Conservation (phyloP, 345 rosid species). For the Eucalyptus victrix region DNA sequence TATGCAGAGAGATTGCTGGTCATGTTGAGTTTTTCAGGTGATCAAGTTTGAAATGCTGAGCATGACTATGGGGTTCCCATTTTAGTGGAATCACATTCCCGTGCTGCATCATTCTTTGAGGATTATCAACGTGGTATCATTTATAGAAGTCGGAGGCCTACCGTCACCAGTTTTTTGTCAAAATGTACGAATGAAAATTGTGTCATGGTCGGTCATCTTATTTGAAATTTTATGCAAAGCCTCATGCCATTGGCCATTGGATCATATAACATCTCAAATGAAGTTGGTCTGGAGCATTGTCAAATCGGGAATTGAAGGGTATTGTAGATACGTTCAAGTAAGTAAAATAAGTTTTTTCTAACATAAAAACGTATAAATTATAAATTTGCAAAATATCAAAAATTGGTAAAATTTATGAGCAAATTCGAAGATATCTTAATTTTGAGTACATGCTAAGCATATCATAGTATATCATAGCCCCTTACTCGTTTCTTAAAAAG, state of each 20-base stretch:
- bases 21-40: slow-evolving; percentile 66
- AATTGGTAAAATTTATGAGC: neutral
- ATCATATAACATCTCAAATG: neutral
- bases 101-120: neutral
- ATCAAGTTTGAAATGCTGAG: neutral
- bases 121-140: neutral
- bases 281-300: neutral
- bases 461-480: neutral
- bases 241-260: neutral
- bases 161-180: neutral
- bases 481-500: neutral
- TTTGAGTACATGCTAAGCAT: neutral
- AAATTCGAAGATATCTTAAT: neutral
- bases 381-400: neutral
- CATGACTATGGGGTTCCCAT: neutral
- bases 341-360: neutral
- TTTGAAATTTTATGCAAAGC: neutral
- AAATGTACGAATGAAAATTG: neutral
- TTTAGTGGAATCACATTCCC: neutral
- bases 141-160: neutral
- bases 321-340: neutral
- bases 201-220: neutral
- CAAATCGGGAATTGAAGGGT: neutral
- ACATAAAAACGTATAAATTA: neutral
- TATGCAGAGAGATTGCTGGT: slow-evolving; percentile 80